A percentile compares a stretch with the other conserved stretches of the same genome.
These are phyloP conservation scores for Cytospora schulzeri DNA, from an alignment of 2,329 filamentous ascomycete species.

Conservation along the genomic window DNA sequence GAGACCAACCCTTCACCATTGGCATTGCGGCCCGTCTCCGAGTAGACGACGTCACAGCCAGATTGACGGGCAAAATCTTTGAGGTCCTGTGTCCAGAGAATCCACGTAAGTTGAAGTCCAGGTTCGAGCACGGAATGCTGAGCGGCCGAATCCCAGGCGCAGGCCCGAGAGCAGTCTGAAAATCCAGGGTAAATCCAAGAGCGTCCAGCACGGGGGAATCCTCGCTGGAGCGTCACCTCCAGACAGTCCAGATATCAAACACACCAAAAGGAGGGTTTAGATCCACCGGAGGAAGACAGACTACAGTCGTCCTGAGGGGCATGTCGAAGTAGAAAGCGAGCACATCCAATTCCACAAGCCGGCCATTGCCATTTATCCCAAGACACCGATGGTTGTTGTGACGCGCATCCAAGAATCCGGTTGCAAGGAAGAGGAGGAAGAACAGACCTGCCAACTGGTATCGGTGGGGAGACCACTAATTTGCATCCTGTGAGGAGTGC, in stretches of 20 bases:
- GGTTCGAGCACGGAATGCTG: slow-evolving; percentile 35
- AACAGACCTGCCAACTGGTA: slow-evolving; percentile 99
- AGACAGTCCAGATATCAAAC: slow-evolving; percentile 26
- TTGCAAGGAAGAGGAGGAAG: slow-evolving; percentile 60
- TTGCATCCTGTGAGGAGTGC: slow-evolving; percentile 95
- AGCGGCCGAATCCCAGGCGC: slow-evolving; percentile 24
- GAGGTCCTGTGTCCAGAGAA: slow-evolving; percentile 83
- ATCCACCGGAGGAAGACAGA: slow-evolving; percentile 28
- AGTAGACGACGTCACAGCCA: slow-evolving; percentile 96
- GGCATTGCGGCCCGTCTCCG: slow-evolving; percentile 88
- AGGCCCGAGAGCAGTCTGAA: slow-evolving; percentile 25
- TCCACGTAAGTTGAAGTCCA: slow-evolving; percentile 78
- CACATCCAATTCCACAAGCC: slow-evolving; percentile 25
- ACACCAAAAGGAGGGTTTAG: slow-evolving; percentile 11
- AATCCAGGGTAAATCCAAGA: slow-evolving; percentile 25
- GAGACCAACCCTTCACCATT: slow-evolving; percentile 85
- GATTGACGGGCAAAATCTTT: slow-evolving; percentile 99
- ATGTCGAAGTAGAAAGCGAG: slow-evolving; percentile 22
- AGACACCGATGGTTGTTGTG: slow-evolving; percentile 23
- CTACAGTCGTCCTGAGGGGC: slow-evolving; percentile 28
- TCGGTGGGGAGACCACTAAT: slow-evolving; percentile 95
- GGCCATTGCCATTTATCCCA: slow-evolving; percentile 28
- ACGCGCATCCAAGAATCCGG: slow-evolving; percentile 45
- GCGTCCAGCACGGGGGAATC: slow-evolving; percentile 19
- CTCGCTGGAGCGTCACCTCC: slow-evolving; percentile 18